Conservation (phyloP, 148 eudicot species). For the Rhododendron molle region DNA sequence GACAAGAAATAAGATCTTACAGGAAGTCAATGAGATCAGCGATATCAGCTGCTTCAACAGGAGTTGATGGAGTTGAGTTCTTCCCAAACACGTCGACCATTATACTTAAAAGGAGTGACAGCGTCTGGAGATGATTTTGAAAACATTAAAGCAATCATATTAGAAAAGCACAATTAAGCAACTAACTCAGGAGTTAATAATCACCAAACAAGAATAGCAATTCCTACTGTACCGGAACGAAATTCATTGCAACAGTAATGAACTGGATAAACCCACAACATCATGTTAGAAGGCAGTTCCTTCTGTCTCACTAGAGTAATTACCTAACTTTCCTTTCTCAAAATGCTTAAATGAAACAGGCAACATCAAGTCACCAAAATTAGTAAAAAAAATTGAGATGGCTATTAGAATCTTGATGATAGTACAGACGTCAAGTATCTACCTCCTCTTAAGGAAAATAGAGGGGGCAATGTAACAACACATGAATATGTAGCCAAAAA, state of each 20-base stretch:
- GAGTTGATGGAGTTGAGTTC: slow-evolving; percentile 67
- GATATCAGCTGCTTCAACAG: slow-evolving; percentile 83
- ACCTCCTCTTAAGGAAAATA: background rate
- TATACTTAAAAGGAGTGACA: slow-evolving; percentile 61
- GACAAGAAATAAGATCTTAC: slow-evolving; percentile 42
- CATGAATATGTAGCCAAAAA: background rate
- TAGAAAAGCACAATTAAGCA: background rate
- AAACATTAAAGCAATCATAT: background rate
- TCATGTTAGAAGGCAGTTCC: background rate
- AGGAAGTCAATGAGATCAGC: slow-evolving; percentile 84
- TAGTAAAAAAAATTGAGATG: background rate
- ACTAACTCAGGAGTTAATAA: background rate
- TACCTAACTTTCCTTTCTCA: background rate
- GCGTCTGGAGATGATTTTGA: slow-evolving; percentile 40
- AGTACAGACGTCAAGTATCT: background rate
- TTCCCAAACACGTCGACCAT: slow-evolving; percentile 92
- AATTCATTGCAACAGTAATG: background rate
- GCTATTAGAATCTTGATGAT: background rate
- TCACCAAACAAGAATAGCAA: background rate
- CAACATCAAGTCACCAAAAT: background rate
- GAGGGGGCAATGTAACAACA: background rate
- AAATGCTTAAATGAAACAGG: background rate
- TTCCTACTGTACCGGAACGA: background rate
- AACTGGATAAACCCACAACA: background rate
- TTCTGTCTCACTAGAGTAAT: background rate